phyloP scores from a whole-genome alignment of 108 stramenopile genomes.

The Nitzschia inconspicua region DNA sequence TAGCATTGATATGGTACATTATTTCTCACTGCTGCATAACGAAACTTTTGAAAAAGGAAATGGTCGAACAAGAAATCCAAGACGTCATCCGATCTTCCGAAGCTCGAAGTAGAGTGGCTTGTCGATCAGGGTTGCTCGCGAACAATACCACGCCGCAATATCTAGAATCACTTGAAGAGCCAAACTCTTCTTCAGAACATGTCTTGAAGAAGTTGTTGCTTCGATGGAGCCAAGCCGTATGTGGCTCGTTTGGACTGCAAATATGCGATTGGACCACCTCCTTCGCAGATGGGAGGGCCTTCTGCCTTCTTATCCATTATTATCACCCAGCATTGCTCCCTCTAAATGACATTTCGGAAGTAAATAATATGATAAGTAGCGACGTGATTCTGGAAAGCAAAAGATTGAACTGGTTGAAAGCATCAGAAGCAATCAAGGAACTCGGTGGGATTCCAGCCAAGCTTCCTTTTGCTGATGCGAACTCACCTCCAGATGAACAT shows the following conservation, averaged over 20 bases:
- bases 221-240: constrained; percentile 82
- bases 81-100: constrained; percentile 32
- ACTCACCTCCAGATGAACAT: constrained; percentile 72
- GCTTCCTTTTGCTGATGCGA: constrained; percentile 63
- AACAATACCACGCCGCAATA: neutral
- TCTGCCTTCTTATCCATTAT: constrained; percentile 87
- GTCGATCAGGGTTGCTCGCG: too few relatives aligned
- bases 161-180: neutral
- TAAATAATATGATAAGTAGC: neutral
- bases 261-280: constrained; percentile 76
- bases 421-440: constrained; percentile 44
- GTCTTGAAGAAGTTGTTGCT: constrained; percentile 57
- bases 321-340: constrained; percentile 82
- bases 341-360: constrained; percentile 37
- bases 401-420: constrained; percentile 55
- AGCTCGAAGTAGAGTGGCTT: constrained; percentile 15
- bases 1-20: constrained; percentile 75
- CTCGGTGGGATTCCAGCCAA: constrained; percentile 88
- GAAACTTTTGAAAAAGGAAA: constrained; percentile 28
- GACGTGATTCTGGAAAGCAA: constrained; percentile 53
- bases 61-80: constrained; percentile 55
- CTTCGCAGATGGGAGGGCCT: constrained; percentile 82
- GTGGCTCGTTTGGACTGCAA: constrained; percentile 58
- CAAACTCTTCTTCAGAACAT: constrained; percentile 26
- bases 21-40: constrained; percentile 52